Conservation (phyloP, 2,329 filamentous ascomycete genomes). For the Fusarium odoratissimum region DNA sequence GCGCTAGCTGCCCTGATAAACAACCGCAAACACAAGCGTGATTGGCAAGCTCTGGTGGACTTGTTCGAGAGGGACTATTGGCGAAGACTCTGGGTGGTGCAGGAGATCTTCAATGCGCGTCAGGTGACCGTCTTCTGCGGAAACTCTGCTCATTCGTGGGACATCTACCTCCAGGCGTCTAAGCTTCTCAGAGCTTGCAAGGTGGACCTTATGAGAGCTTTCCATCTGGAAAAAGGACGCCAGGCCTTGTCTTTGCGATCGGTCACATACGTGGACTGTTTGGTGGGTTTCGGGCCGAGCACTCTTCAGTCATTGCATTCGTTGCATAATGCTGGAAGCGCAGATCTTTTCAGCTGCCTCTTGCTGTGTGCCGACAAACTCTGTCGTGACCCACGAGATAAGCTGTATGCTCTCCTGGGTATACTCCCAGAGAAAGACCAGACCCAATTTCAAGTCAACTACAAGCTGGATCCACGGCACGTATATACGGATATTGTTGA, state of each 20-base stretch:
- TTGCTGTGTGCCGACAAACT: neutral
- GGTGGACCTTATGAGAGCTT: neutral
- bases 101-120: neutral
- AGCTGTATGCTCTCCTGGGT: neutral
- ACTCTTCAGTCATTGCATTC: neutral
- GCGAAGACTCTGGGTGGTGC: neutral
- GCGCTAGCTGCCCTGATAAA: neutral
- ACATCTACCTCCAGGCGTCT: neutral
- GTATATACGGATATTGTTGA: neutral
- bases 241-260: neutral
- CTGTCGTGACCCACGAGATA: neutral
- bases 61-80: neutral
- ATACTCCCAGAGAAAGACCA: neutral
- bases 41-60: neutral
- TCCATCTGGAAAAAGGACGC: neutral
- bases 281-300: neutral
- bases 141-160: neutral
- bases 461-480: neutral
- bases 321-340: neutral
- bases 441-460: neutral
- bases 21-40: neutral
- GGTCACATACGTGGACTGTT: neutral
- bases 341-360: neutral
- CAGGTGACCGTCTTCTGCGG: neutral
- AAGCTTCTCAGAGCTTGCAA: neutral